Evolutionary conservation across 345 rosid genomes (phyloP).

Genomic region (Mangifera indica): DNA sequence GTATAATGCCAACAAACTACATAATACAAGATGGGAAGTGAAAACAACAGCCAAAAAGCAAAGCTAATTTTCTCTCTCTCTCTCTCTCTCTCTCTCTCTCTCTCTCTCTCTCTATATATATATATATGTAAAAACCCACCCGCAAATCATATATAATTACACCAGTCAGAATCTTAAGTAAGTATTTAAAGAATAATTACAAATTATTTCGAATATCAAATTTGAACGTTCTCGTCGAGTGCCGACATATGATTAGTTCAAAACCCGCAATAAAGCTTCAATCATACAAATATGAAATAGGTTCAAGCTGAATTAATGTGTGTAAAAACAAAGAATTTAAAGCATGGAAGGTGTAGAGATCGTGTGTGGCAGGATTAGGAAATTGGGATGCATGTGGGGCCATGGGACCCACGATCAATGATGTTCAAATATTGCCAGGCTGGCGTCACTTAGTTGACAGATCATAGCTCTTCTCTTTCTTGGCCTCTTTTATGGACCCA

Average conservation of each 20-base stretch:
- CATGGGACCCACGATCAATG: not conserved
- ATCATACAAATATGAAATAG: not conserved
- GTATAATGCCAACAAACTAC: slow-evolving; percentile 2
- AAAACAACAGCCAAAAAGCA: slow-evolving; percentile 9
- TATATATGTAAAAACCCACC: no score
- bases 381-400: not conserved
- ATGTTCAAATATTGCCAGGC: not conserved
- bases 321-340: not conserved
- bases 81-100: no score
- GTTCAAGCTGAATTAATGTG: not conserved
- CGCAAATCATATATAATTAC: not conserved
- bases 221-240: not conserved
- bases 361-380: not conserved
- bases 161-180: not conserved
- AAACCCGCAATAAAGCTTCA: not conserved
- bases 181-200: not conserved
- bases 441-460: slow-evolving; percentile 12
- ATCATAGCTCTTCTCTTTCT: not conserved
- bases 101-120: no score
- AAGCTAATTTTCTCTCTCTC: not conserved
- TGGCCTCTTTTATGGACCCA: not conserved
- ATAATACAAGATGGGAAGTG: slow-evolving; percentile 4
- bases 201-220: not conserved
- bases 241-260: not conserved
- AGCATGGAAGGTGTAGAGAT: not conserved